Evolutionary conservation across 1,139 yeast genomes (phyloP), one percentile per base, ranked within the genome.

Genomic region (Blastobotrys illinoisensis): DNA sequence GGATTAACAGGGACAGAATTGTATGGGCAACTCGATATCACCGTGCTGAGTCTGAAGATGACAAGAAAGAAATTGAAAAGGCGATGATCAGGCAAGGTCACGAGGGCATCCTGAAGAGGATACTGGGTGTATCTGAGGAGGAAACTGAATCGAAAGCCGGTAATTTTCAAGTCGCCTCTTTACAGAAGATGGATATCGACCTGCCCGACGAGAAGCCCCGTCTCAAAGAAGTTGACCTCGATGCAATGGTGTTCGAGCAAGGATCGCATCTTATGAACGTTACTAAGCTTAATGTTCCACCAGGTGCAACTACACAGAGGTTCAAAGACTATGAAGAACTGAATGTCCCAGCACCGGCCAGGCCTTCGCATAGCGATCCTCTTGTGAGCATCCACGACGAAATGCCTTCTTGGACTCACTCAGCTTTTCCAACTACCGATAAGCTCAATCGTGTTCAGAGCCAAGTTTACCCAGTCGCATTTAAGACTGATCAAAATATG

Each of bases 391-490:
- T 32, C 16, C 52, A 43, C 64, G 74, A 74, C n/a, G 74, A 75
- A 44, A 69, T 95, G 44, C 99, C 99, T 0, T 77, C 73, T 21
- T 93, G 97, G 97, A 86, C 93, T 0, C 85, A 79, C 58, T 71
- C 75, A 0, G 95, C 87, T 0, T 95, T 95, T 63, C 59, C 63
- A 4, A 93, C 91, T 0, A 67, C 81, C 0, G 71, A 74, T 2
- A 74, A 85, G 1, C 78, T 95, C 60, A 95, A 95, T 67, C 74
- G 88, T 50, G 82, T 93, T 20, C 99, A 95, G 70, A 87, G 96
- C 1, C 81, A 80, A 60, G 90, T 91, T 0, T 89, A 74, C 62
- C 95, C 96, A 1, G 70, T 74, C 43, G 97, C 96, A 0, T 88
- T 91, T 63, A 69, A 78, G 9, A 71, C 80, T 1, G 95, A 88